phyloP scores from a whole-genome alignment of 148 eudicot species.

The Cornus suecica region DNA sequence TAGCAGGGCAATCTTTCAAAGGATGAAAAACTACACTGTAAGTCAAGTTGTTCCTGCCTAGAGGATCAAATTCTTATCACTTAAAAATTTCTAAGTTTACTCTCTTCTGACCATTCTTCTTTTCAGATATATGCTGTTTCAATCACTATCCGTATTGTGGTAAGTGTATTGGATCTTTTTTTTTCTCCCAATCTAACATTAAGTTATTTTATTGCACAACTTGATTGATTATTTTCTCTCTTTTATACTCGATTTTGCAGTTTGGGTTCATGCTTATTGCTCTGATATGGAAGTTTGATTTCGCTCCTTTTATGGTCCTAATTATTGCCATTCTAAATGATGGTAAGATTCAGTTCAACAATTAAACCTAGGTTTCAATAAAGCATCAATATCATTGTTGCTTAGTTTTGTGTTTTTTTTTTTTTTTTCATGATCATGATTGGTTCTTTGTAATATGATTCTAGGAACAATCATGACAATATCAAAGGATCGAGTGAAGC shows the following conservation, averaged over 20 bases:
- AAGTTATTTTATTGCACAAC: too few species aligned
- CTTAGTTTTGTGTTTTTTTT: too few species aligned
- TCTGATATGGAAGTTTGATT: conserved; percentile 46
- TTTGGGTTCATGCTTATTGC: conserved; percentile 33
- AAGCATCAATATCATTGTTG: too few species aligned
- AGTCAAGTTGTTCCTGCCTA: not conserved
- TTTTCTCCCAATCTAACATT: too few species aligned
- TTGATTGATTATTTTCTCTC: too few species aligned
- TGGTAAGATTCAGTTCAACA: conserved; percentile 18
- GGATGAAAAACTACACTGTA: conserved; percentile 34
- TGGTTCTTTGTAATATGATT: too few species aligned
- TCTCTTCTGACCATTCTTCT: too few species aligned
- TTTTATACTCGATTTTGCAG: conserved; percentile 10
- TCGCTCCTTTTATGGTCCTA: conserved; percentile 39
- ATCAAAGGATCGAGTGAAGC: conserved; percentile 52
- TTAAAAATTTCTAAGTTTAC: too few species aligned
- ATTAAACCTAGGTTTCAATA: too few species aligned
- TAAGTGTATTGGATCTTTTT: conserved; percentile 12
- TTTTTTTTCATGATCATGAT: too few species aligned
- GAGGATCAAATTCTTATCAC: too few species aligned
- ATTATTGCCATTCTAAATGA: conserved; percentile 45
- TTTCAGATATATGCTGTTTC: conserved; percentile 47
- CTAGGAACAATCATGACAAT: conserved; percentile 51
- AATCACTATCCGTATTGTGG: conserved; percentile 47
- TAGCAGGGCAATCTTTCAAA: conserved; percentile 30